Conservation (phyloP, 2,329 filamentous ascomycete species). For the Pseudogymnoascus sp. region DNA sequence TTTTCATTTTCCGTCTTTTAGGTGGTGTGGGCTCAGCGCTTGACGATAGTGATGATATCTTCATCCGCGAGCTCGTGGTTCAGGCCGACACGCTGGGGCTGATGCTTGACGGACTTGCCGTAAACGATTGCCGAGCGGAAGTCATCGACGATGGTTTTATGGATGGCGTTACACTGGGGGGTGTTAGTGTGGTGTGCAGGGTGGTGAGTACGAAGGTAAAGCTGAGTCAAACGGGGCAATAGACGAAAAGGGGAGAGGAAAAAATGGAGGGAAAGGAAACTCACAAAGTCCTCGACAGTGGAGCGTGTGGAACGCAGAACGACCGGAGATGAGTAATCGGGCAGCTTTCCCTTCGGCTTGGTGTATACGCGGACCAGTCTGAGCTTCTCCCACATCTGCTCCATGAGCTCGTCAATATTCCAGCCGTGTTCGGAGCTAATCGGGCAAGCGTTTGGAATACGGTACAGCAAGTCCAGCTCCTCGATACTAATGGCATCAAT, state of each 20-base stretch:
- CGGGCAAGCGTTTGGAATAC: conserved; percentile 92
- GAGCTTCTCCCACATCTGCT: conserved; percentile 97
- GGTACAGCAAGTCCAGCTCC: conserved; percentile 89
- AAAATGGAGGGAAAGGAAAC: conserved; percentile 32
- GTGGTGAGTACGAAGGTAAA: neutral
- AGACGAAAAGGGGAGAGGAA: neutral
- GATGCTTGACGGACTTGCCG: conserved; percentile 96
- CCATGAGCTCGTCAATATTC: conserved; percentile 95
- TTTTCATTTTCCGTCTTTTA: conserved; percentile 49
- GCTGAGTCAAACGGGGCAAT: neutral
- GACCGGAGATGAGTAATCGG: conserved; percentile 86
- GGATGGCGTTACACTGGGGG: conserved; percentile 83
- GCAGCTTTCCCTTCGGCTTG: conserved; percentile 90
- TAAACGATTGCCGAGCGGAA: conserved; percentile 96
- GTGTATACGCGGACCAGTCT: conserved; percentile 89
- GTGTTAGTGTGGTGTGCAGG: conserved; percentile 15
- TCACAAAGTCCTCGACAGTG: conserved; percentile 94
- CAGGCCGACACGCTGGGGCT: conserved; percentile 90
- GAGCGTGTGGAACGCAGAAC: conserved; percentile 74
- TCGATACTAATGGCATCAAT: conserved; percentile 98
- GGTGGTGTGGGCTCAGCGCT: conserved; percentile 42
- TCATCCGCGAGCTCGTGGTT: conserved; percentile 88
- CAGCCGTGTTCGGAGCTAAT: conserved; percentile 97
- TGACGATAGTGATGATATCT: conserved; percentile 77
- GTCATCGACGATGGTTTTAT: conserved; percentile 89